phyloP scores from a whole-genome alignment of 83 land plant genomes.

The Diphasiastrum complanatum region DNA sequence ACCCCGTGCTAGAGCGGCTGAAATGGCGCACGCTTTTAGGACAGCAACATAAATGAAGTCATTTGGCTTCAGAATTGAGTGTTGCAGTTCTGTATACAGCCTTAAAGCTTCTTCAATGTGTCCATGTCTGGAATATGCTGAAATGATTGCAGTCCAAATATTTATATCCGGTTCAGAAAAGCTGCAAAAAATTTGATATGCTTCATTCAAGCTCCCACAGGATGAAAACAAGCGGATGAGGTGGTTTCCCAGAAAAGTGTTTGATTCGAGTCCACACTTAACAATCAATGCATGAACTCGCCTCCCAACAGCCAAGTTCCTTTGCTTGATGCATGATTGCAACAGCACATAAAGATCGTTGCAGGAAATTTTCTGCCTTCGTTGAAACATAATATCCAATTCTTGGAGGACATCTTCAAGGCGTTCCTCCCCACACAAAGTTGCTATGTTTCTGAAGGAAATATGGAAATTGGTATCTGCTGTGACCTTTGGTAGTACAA shows the following conservation, averaged over 20 bases:
- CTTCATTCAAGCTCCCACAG: background rate
- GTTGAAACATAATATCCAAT: background rate
- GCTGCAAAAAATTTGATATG: background rate
- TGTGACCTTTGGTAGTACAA: too few relatives aligned
- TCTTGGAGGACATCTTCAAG: background rate
- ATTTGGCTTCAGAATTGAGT: background rate
- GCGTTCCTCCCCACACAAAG: background rate
- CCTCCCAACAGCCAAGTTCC: background rate
- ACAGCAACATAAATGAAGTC: background rate
- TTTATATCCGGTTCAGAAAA: background rate
- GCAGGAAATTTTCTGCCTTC: background rate
- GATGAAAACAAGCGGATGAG: too few relatives aligned
- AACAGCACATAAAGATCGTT: background rate
- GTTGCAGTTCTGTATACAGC: background rate
- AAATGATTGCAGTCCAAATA: background rate
- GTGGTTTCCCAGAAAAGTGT: background rate
- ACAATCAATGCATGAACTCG: background rate
- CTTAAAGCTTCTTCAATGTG: background rate
- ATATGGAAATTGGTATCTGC: too few relatives aligned
- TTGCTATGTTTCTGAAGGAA: too few relatives aligned
- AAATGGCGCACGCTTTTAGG: background rate
- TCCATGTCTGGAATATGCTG: background rate
- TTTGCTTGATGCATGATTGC: background rate
- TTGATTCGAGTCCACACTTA: background rate
- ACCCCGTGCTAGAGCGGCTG: background rate